phyloP scores from a whole-genome alignment of 2,329 filamentous ascomycete genomes.

The Ophiocordyceps camponoti-rufipedis region DNA sequence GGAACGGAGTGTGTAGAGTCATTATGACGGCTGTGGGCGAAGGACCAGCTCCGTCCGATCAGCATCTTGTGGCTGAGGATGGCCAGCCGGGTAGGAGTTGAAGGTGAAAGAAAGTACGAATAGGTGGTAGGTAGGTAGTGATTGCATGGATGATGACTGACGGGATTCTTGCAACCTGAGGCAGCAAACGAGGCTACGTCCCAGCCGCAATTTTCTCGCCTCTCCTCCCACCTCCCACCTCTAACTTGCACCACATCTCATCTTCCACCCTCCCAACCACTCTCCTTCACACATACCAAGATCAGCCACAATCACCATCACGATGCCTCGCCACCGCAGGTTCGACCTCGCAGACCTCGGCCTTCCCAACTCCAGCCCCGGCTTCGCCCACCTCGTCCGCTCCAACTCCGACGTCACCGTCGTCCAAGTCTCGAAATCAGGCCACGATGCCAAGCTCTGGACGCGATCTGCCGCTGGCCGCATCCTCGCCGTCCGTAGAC shows the following conservation, averaged over 20 bases:
- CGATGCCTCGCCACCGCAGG: not conserved
- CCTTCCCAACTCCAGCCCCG: slow-evolving; percentile 1
- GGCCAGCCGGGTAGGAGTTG: slow-evolving; percentile 24
- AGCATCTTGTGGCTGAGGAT: slow-evolving; percentile 54
- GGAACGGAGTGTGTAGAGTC: slow-evolving; percentile 68
- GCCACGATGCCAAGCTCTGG: slow-evolving; percentile 16
- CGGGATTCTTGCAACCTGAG: not conserved
- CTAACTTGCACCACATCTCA: too few relatives aligned
- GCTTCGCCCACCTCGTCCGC: slow-evolving; percentile 9
- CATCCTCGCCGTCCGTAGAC: slow-evolving; percentile 9
- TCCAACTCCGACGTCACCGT: slow-evolving; percentile 12
- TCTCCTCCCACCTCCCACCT: not conserved
- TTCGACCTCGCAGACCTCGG: not conserved
- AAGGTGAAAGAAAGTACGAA: too few relatives aligned
- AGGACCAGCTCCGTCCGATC: slow-evolving; percentile 64
- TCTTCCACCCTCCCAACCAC: too few relatives aligned
- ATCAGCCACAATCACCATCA: not conserved
- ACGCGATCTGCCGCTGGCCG: slow-evolving; percentile 10
- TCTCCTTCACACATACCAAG: too few relatives aligned
- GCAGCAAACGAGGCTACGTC: not conserved
- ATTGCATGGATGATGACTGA: not conserved
- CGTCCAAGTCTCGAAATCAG: slow-evolving; percentile 19
- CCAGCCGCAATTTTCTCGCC: not conserved
- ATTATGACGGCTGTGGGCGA: slow-evolving; percentile 87
- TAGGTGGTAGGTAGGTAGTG: slow-evolving; percentile 9